Evolutionary conservation across 2,329 filamentous ascomycete species (phyloP).

Genomic region (Zopfia rhizophila): DNA sequence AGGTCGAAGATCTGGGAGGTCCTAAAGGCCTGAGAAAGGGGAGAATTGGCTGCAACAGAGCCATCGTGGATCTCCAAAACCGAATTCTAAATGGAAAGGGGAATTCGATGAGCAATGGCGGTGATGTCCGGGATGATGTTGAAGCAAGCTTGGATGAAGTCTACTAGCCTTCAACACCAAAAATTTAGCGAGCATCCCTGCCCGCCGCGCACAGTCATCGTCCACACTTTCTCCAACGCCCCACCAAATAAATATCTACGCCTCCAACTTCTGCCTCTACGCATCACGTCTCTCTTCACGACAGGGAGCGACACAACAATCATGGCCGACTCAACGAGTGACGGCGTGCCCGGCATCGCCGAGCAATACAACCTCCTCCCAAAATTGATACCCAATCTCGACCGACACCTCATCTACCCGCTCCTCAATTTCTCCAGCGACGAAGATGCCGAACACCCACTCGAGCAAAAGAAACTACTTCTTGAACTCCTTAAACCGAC

Average conservation of each 20-base stretch:
- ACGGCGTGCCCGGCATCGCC: constrained; percentile 62
- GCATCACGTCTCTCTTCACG: constrained; percentile 19
- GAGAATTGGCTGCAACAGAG: constrained; percentile 47
- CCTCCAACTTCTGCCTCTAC: constrained; percentile 23
- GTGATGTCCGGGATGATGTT: constrained; percentile 13
- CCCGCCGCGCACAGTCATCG: constrained; percentile 50
- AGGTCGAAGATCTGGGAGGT: constrained; percentile 47
- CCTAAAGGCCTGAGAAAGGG: constrained; percentile 54
- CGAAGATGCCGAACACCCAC: constrained; percentile 78
- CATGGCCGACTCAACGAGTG: constrained; percentile 52
- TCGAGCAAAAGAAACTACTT: constrained; percentile 84
- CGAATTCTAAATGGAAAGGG: neutral
- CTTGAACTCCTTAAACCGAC: constrained; percentile 95
- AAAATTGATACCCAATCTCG: constrained; percentile 89
- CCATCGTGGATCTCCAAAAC: constrained; percentile 36
- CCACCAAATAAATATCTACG: constrained; percentile 23
- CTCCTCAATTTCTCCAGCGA: constrained; percentile 90
- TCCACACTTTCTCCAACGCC: constrained; percentile 15
- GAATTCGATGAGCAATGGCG: neutral
- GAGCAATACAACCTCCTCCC: constrained; percentile 84
- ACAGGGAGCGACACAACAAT: constrained; percentile 18
- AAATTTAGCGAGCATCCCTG: constrained; percentile 48
- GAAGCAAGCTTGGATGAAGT: constrained; percentile 23
- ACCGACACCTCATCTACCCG: constrained; percentile 96
- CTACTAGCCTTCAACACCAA: constrained; percentile 38